phyloP scores from a whole-genome alignment of 345 rosid genomes.

The Lepidium didymum region DNA sequence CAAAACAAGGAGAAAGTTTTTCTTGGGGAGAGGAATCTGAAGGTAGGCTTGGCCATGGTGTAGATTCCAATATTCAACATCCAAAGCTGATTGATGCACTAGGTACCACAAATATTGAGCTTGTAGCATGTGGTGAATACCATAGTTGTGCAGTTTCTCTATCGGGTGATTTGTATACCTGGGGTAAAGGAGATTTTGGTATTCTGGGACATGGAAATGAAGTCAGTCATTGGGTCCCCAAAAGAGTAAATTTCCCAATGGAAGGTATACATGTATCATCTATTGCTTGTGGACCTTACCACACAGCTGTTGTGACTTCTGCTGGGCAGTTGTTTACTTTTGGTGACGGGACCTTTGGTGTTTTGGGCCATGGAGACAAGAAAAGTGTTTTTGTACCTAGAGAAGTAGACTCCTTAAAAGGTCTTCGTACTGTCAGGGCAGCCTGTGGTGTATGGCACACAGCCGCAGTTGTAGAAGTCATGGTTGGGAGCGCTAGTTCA shows the following conservation, averaged over 20 bases:
- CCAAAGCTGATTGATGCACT: conserved; percentile 58
- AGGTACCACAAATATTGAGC: conserved; percentile 37
- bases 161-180: conserved; percentile 57
- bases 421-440: conserved; percentile 49
- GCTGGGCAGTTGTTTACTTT: conserved; percentile 67
- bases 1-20: conserved; percentile 47
- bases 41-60: conserved; percentile 74
- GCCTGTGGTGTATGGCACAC: conserved; percentile 87
- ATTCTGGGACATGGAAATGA: conserved; percentile 53
- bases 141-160: conserved; percentile 67
- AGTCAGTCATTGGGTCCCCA: conserved; percentile 58
- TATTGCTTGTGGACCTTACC: conserved; percentile 75
- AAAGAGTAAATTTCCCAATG: conserved; percentile 44
- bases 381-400: conserved; percentile 47
- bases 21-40: conserved; percentile 57
- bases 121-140: conserved; percentile 65
- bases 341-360: conserved; percentile 85
- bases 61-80: conserved; percentile 47
- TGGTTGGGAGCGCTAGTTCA: conserved; percentile 91
- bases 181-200: conserved; percentile 69
- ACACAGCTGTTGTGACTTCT: conserved; percentile 61
- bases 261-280: conserved; percentile 62
- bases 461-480: conserved; percentile 95
- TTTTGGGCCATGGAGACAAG: conserved; percentile 67
- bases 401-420: conserved; percentile 60